Percentiles rank a stretch among this genome's conserved stretches.
Conservation (phyloP, 148 eudicot genomes). For the Fagopyrum homotropicum region DNA sequence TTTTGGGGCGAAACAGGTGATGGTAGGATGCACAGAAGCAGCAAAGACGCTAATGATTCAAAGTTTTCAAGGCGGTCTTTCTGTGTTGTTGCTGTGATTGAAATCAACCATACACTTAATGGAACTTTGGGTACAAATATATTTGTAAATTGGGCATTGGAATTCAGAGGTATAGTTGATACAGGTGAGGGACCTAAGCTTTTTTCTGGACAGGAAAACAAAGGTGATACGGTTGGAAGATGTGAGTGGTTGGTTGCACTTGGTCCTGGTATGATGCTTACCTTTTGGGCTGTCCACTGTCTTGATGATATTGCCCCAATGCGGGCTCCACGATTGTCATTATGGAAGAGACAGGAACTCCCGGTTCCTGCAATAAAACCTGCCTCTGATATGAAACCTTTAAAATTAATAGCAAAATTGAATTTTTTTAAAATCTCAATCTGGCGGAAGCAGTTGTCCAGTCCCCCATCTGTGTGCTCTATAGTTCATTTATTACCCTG, state of each 20-base stretch:
- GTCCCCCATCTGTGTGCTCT: slow-evolving; percentile 72
- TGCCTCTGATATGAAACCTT: slow-evolving; percentile 12
- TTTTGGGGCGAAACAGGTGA: slow-evolving; percentile 90
- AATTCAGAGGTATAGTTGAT: slow-evolving; percentile 39
- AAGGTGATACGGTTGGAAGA: slow-evolving; percentile 46
- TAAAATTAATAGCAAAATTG: slow-evolving; percentile 15
- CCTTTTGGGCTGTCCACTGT: slow-evolving; percentile 89
- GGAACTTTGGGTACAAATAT: slow-evolving; percentile 67
- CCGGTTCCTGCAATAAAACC: slow-evolving; percentile 21
- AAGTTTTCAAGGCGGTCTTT: slow-evolving; percentile 41
- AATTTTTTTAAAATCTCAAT: slow-evolving; percentile 51
- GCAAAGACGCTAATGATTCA: slow-evolving; percentile 47
- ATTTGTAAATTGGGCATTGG: slow-evolving; percentile 74
- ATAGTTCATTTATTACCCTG: slow-evolving; percentile 47
- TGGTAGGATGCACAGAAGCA: slow-evolving; percentile 46
- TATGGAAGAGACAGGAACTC: slow-evolving; percentile 63
- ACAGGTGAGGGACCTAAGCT: slow-evolving; percentile 27
- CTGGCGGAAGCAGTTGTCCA: slow-evolving; percentile 45
- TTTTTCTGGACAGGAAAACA: slow-evolving; percentile 32
- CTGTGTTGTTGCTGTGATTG: slow-evolving; percentile 68
- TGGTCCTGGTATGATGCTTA: slow-evolving; percentile 57
- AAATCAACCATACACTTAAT: slow-evolving; percentile 58
- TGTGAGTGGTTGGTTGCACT: slow-evolving; percentile 91
- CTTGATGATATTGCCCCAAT: slow-evolving; percentile 82
- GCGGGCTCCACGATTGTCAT: slow-evolving; percentile 74